Evolutionary conservation across 2,329 filamentous ascomycete species (phyloP).

Genomic region (Setomelanomma holmii): DNA sequence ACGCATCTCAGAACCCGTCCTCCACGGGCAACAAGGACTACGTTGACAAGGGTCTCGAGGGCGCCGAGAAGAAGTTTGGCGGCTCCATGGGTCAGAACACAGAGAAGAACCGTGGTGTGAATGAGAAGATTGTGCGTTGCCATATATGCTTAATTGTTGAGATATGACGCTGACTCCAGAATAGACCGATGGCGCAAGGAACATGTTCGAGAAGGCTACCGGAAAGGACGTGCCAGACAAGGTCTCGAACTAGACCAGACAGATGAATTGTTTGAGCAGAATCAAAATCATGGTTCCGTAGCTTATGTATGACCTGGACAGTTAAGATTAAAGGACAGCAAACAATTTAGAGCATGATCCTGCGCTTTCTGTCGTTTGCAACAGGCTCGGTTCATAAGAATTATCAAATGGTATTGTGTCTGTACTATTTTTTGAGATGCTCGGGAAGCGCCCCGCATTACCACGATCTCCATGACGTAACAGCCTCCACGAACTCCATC

Average conservation of each 20-base stretch:
- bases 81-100: constrained; percentile 35
- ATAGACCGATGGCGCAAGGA: constrained; percentile 57
- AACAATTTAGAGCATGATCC: too few relatives aligned
- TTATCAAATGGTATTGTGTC: too few relatives aligned
- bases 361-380: too few relatives aligned
- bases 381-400: too few relatives aligned
- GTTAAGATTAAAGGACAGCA: too few relatives aligned
- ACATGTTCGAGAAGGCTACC: constrained; percentile 60
- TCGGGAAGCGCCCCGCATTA: background rate
- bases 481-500: background rate
- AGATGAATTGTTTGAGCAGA: too few relatives aligned
- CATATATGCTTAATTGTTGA: background rate
- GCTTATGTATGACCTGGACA: too few relatives aligned
- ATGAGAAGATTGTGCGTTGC: constrained; percentile 47
- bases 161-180: background rate
- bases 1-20: background rate
- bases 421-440: too few relatives aligned
- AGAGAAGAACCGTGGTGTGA: constrained; percentile 49
- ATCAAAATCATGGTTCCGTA: too few relatives aligned
- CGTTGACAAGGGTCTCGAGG: constrained; percentile 22
- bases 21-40: constrained; percentile 16
- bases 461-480: background rate
- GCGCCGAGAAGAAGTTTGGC: constrained; percentile 55
- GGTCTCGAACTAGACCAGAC: constrained; percentile 56
- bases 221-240: constrained; percentile 59